phyloP scores from a whole-genome alignment of 768 basidiomycete species.

The Cystobasidiopsis lactophilus region DNA sequence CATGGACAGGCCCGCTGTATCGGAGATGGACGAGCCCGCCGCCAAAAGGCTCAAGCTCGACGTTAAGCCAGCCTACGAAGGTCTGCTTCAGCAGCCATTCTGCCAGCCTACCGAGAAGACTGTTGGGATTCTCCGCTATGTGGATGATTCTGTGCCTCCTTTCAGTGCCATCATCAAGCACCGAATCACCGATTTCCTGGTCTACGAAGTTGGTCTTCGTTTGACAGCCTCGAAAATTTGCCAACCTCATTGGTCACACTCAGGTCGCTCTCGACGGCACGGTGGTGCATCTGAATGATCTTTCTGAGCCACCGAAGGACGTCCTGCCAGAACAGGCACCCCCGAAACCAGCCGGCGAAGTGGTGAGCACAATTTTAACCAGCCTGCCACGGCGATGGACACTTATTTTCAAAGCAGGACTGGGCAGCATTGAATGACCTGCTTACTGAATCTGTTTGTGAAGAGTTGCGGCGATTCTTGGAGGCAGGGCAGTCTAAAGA shows the following conservation, averaged over 20 bases:
- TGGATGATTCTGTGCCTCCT: constrained; percentile 42
- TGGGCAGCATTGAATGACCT: not conserved
- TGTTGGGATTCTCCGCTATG: constrained; percentile 77
- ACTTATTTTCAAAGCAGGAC: too few species aligned
- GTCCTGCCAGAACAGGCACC: too few species aligned
- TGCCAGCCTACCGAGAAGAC: not conserved
- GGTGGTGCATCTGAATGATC: constrained; percentile 56
- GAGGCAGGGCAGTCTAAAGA: constrained; percentile 1
- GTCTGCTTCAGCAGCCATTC: too few species aligned
- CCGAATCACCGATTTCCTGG: constrained; percentile 86
- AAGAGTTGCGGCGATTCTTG: constrained; percentile 27
- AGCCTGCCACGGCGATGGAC: too few species aligned
- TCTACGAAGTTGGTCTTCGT: constrained; percentile 89
- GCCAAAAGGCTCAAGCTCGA: too few species aligned
- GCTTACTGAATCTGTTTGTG: constrained; percentile 28
- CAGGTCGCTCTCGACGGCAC: constrained; percentile 52
- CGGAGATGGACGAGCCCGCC: too few species aligned
- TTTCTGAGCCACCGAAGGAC: constrained; percentile 41
- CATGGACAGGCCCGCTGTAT: too few species aligned
- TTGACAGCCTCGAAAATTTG: too few species aligned
- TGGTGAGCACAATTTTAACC: too few species aligned
- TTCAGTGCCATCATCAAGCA: constrained; percentile 26
- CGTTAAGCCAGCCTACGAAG: too few species aligned
- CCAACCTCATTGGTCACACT: too few species aligned
- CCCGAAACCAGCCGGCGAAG: too few species aligned